Conservation (phyloP, 2,329 filamentous ascomycete genomes). For the Hymenoscyphus albidus region DNA sequence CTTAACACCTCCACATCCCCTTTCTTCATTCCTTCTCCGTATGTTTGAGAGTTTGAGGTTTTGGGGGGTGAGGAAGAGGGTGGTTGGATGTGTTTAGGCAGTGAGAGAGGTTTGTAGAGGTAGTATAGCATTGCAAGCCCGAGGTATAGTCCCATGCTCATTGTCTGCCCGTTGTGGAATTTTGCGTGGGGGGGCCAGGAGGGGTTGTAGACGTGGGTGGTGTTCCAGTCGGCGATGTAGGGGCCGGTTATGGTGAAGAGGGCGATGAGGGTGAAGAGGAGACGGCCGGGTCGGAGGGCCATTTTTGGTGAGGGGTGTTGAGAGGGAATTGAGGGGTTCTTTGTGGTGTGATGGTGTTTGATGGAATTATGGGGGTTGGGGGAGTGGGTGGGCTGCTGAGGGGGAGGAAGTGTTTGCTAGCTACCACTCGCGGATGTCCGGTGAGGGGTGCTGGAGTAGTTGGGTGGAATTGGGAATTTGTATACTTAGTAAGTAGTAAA, state of each 20-base stretch:
- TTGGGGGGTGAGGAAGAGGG: background rate
- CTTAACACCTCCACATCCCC: slow-evolving; percentile 20
- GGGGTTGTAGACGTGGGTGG: slow-evolving; percentile 46
- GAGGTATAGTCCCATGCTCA: slow-evolving; percentile 43
- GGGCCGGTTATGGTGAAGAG: slow-evolving; percentile 23
- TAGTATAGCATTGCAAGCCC: slow-evolving; percentile 40
- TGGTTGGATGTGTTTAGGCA: background rate
- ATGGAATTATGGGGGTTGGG: too few relatives aligned
- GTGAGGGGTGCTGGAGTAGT: too few relatives aligned
- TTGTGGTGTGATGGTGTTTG: background rate
- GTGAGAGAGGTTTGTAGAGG: slow-evolving; percentile 26
- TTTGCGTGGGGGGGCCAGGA: slow-evolving; percentile 47
- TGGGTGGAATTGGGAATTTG: too few relatives aligned
- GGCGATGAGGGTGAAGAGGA: slow-evolving; percentile 25
- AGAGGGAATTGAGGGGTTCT: background rate
- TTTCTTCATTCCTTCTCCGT: background rate
- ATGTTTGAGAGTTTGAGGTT: background rate
- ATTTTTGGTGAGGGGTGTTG: background rate
- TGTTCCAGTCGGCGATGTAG: slow-evolving; percentile 38
- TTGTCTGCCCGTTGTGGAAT: slow-evolving; percentile 52
- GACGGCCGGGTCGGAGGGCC: slow-evolving; percentile 12
- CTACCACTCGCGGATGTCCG: too few relatives aligned
- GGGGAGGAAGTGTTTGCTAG: too few relatives aligned
- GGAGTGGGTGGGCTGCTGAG: too few relatives aligned
- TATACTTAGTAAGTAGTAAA: too few relatives aligned